Percentiles rank a stretch among this genome's conserved stretches.
Evolutionary conservation across 768 basidiomycete genomes (phyloP).

Genomic region (Psilocybe sp.): DNA sequence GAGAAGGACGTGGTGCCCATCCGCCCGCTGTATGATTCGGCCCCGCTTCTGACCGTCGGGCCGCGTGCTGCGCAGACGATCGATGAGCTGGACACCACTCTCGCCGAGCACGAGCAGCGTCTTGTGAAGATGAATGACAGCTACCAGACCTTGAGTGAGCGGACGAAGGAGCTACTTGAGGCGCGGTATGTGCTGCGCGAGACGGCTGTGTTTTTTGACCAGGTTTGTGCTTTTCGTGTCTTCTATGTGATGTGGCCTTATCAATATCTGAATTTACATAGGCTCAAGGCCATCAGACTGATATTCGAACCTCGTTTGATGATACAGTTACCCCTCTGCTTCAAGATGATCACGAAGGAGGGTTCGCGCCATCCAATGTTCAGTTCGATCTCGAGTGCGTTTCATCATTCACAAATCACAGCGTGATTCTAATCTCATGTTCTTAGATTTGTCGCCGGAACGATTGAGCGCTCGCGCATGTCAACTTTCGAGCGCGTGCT

Average conservation of each 20-base stretch:
- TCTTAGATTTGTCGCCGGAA: conserved; percentile 90
- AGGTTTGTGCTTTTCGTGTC: conserved; percentile 43
- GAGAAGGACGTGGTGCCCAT: conserved; percentile 81
- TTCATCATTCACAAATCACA: background rate
- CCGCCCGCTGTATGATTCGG: conserved; percentile 82
- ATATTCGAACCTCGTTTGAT: conserved; percentile 87
- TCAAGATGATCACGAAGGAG: conserved; percentile 82
- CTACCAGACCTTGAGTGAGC: conserved; percentile 84
- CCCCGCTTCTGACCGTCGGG: conserved; percentile 84
- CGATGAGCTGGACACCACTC: conserved; percentile 87
- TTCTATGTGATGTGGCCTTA: background rate
- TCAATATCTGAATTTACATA: conserved; percentile 25
- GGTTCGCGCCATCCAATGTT: conserved; percentile 42
- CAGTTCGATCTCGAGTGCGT: conserved; percentile 89
- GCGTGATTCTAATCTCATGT: conserved; percentile 1
- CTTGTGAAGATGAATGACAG: conserved; percentile 89
- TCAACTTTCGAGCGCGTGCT: conserved; percentile 95
- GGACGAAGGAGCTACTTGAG: conserved; percentile 84
- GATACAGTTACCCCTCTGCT: conserved; percentile 89
- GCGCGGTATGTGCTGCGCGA: conserved; percentile 92
- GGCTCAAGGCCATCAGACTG: conserved; percentile 77
- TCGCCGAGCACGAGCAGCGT: conserved; percentile 83
- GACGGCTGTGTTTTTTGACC: conserved; percentile 94
- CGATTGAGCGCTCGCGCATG: conserved; percentile 89
- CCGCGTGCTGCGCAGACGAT: conserved; percentile 91